Evolutionary conservation across 1,139 yeast genomes (phyloP).

Genomic region (Yamadazyma epiphylla): DNA sequence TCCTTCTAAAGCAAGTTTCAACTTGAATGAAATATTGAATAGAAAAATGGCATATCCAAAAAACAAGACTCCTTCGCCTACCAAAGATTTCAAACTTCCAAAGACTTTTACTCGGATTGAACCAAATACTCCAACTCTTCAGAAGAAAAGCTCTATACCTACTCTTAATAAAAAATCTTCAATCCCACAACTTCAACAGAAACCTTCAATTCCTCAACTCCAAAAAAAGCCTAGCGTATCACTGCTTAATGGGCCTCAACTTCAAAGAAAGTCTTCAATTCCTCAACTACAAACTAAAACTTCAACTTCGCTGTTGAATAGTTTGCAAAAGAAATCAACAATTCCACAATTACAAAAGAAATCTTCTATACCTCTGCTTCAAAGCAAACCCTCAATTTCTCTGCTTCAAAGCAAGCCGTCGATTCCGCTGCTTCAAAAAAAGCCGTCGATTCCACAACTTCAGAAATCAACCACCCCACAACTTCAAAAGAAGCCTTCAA

Average conservation of each 20-base stretch:
- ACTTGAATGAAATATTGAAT: constrained; percentile 30
- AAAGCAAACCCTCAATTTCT: constrained; percentile 10
- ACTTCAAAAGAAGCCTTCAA: constrained; percentile 5
- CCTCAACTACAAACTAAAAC: constrained; percentile 7
- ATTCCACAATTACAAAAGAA: constrained; percentile 12
- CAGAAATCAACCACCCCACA: constrained; percentile 6
- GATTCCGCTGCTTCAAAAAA: constrained; percentile 7
- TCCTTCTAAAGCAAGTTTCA: constrained; percentile 39
- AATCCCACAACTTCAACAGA: constrained; percentile 13
- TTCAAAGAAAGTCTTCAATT: constrained; percentile 6
- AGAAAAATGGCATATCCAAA: constrained; percentile 13
- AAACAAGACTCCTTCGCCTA: constrained; percentile 8
- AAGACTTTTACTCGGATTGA: constrained; percentile 7
- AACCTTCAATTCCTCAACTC: constrained; percentile 9
- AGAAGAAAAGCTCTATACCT: constrained; percentile 8
- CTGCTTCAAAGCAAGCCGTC: constrained; percentile 3
- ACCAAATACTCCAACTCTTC: constrained; percentile 6
- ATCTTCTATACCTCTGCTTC: constrained; percentile 14
- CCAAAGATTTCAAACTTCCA: constrained; percentile 7
- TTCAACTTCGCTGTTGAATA: constrained; percentile 6
- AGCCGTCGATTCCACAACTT: constrained; percentile 6
- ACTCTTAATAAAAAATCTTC: constrained; percentile 11
- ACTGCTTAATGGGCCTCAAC: no score
- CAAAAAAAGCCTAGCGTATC: constrained; percentile 6
- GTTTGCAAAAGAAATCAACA: constrained; percentile 6